phyloP scores from a whole-genome alignment of 2,329 filamentous ascomycete species.

The Rutstroemia sp. region DNA sequence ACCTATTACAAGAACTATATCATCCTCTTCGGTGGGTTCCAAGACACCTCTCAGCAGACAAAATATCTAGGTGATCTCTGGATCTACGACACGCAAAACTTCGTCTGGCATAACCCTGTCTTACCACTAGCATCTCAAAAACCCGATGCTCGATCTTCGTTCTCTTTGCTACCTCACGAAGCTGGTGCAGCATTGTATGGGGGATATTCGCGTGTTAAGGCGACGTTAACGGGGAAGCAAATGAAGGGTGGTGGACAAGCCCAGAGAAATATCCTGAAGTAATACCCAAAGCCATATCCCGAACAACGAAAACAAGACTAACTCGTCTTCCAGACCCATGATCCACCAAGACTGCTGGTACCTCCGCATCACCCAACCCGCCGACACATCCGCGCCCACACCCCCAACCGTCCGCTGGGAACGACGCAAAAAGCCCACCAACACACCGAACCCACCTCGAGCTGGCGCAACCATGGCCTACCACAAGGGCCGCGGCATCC shows the following conservation, averaged over 20 bases:
- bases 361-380: constrained; percentile 68
- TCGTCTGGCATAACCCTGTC: constrained; percentile 71
- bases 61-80: constrained; percentile 91
- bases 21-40: constrained; percentile 90
- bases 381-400: constrained; percentile 58
- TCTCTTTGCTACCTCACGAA: constrained; percentile 86
- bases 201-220: constrained; percentile 88
- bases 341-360: constrained; percentile 96
- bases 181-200: constrained; percentile 84
- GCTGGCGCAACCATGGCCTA: constrained; percentile 90
- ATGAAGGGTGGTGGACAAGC: constrained; percentile 50
- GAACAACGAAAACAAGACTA: neutral
- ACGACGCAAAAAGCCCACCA: constrained; percentile 83
- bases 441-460: constrained; percentile 73
- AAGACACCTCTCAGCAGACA: constrained; percentile 91
- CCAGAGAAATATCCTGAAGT: constrained; percentile 65
- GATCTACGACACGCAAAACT: constrained; percentile 89
- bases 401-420: constrained; percentile 82
- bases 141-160: constrained; percentile 85
- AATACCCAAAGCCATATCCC: neutral
- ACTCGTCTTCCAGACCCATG: constrained; percentile 47
- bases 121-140: constrained; percentile 75
- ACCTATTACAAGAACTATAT: constrained; percentile 97
- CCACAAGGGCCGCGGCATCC: constrained; percentile 86
- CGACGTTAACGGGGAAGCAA: constrained; percentile 55